Percentiles rank a stretch among this genome's conserved stretches.
Evolutionary conservation across 179 eudicot species (phyloP).

Genomic region (Camellia oleifera): DNA sequence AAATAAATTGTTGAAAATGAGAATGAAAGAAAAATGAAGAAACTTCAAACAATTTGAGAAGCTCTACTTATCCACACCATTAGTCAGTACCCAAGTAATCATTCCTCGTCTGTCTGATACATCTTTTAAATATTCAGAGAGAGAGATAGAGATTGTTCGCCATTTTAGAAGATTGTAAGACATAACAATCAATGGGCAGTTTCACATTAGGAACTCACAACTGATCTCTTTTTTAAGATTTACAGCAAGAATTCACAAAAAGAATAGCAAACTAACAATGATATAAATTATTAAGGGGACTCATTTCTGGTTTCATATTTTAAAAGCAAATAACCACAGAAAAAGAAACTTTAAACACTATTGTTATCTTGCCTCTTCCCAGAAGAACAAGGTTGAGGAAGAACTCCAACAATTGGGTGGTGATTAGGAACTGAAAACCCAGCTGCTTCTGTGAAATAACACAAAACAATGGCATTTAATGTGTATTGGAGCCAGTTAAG

Average conservation of each 20-base stretch:
- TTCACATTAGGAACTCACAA: not conserved
- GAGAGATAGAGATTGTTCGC: not conserved
- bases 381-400: constrained; percentile 75
- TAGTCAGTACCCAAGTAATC: not conserved
- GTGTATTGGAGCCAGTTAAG: constrained; percentile 2
- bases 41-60: no score
- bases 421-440: constrained; percentile 42
- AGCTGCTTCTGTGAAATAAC: constrained; percentile 58
- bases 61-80: not conserved
- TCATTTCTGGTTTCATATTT: not conserved
- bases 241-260: not conserved
- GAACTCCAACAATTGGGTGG: constrained; percentile 72
- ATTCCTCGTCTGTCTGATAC: not conserved
- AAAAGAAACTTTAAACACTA: not conserved
- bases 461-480: constrained; percentile 6
- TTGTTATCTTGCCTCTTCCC: constrained; percentile 62
- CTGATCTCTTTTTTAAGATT: not conserved
- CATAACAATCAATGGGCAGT: not conserved
- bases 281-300: not conserved
- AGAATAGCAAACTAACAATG: not conserved
- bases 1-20: no score
- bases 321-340: not conserved
- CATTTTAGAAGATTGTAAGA: not conserved
- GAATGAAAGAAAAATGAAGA: no score
- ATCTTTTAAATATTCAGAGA: not conserved